Evolutionary conservation across 331 rosid genomes (phyloP).

Genomic region (Rhamnella rubrinervis): DNA sequence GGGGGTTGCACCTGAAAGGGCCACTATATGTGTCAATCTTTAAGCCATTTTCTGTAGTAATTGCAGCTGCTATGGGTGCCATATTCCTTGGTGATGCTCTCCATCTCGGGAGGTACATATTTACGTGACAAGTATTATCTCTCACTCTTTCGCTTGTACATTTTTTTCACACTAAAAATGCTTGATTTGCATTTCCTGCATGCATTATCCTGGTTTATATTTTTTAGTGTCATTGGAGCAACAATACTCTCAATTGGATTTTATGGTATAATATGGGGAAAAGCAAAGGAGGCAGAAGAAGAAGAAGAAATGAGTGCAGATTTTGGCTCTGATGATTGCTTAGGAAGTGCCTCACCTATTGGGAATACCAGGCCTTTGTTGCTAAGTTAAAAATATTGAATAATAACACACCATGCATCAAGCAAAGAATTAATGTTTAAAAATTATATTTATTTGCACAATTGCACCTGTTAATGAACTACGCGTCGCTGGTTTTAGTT

Average conservation of each 20-base stretch:
- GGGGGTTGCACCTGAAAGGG: conserved; percentile 37
- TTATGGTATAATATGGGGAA: conserved; percentile 39
- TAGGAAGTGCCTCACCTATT: too few relatives aligned
- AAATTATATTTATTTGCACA: too few relatives aligned
- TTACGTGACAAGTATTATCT: neutral
- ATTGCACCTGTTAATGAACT: too few relatives aligned
- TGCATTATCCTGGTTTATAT: neutral
- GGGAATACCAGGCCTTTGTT: too few relatives aligned
- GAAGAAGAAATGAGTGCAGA: too few relatives aligned
- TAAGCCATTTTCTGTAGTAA: conserved; percentile 37
- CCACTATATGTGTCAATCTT: conserved; percentile 45
- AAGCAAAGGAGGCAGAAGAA: conserved; percentile 13
- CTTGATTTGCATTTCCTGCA: neutral
- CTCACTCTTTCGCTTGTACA: neutral
- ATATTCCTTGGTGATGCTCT: conserved; percentile 42
- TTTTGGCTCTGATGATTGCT: too few relatives aligned
- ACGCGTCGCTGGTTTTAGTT: too few relatives aligned
- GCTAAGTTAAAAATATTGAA: too few relatives aligned
- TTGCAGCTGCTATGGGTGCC: conserved; percentile 35
- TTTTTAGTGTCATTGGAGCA: conserved; percentile 33
- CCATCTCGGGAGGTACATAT: conserved; percentile 38
- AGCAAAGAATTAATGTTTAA: too few relatives aligned
- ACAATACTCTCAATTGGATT: conserved; percentile 32
- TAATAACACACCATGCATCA: too few relatives aligned
- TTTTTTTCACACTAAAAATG: neutral